Base-by-base conservation (phyloP, 2,329 filamentous ascomycete species). In the Dryadomyces quercivorus region DNA sequence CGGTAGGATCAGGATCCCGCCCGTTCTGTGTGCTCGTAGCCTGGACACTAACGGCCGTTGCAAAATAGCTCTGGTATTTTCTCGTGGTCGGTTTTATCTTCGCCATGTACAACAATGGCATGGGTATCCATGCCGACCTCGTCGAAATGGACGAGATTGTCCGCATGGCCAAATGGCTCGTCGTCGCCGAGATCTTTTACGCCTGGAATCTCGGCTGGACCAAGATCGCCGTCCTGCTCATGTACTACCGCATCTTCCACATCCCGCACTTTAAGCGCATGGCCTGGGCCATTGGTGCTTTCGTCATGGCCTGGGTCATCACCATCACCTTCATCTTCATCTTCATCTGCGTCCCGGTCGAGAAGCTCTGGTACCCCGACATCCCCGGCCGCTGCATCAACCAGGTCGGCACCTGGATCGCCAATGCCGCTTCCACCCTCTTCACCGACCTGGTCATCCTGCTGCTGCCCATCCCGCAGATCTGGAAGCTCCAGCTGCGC, bases 171-270 rank as follows among this genome's bases (percentile, higher is more conserved):
- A 74, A 77, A 62, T 69, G 71, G 61, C 67, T 77, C 6, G 61
- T 77, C 13, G 70, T 72, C 12, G 72, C 70, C 21, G 73, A 75
- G 60, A 66, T 75, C 54, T 63, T 75, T 43, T 76, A 76, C 59
- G 70, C 67, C 26, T 75, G 68, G 60, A 75, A 73, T 34, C 63
- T 76, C 3, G 72, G 69, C 43, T 70, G 74, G 64, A 74, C 74
- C n/a, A 79, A 77, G 59, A 54, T 76, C 15, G 71, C 70, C 51
- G 65, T 78, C 21, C 60, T 79, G 47, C 63, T 76, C 45, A 75
- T 78, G 73, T 78, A 77, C 65, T 70, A 69, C 60, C 73, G 74
- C 60, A 75, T 78, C 58, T 78, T 78, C 61, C 72, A 66, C 20
- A 64, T 72, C 5, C 64, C 65, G 0, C 68, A 67, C 55, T 72